Evolutionary conservation across 2,329 filamentous ascomycete species (phyloP), one percentile per base, ranked within the genome.

Genomic region (Sclerotinia glacialis): DNA sequence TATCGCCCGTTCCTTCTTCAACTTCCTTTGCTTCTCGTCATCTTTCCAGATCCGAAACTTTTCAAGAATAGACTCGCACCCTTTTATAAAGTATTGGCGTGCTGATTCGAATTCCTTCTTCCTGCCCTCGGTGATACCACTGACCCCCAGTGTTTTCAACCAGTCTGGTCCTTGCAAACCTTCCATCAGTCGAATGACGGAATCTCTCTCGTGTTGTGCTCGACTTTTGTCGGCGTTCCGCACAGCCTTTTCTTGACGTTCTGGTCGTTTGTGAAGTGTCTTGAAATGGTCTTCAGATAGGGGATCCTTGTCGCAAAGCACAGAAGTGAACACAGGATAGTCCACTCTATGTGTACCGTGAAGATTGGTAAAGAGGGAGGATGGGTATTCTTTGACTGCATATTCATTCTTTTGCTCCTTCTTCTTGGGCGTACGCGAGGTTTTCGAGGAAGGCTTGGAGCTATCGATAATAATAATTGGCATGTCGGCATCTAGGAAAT

Each of bases 161-260:
- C 95, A 99, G 78, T 98, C 95, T 67, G 91, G 92, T 2, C 94
- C 91, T 76, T 92, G 90, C 1, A 99, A 83, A 23, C 92, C 92
- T 64, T 95, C 92, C 8, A 97, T 83, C 21, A 89, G 78, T 44
- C 86, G 82, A 64, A 86, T 83, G 50, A 89, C 84, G 72, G 88
- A 86, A 68, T 88, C 86, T 71, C 83, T 86, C 72, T 89, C 86
- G 79, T 89, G 86, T 71, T 89, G 86, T 21, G 86, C 86, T 12
- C 86, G 83, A 16, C 85, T 85, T 74, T 84, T 87, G 74, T 89
- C 86, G 0, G 84, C 81, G 70, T 89, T 89, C 42, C 86, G 81
- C 58, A 88, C 86, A 1, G 84, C 85, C 65, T 83, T 83, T 74
- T 89, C 86, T 59, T 85, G 75, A 31, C 86, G 80, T 74, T 87